Evolutionary conservation across 164 flowering plant species (phyloP).

Genomic region (Umbellularia californica): DNA sequence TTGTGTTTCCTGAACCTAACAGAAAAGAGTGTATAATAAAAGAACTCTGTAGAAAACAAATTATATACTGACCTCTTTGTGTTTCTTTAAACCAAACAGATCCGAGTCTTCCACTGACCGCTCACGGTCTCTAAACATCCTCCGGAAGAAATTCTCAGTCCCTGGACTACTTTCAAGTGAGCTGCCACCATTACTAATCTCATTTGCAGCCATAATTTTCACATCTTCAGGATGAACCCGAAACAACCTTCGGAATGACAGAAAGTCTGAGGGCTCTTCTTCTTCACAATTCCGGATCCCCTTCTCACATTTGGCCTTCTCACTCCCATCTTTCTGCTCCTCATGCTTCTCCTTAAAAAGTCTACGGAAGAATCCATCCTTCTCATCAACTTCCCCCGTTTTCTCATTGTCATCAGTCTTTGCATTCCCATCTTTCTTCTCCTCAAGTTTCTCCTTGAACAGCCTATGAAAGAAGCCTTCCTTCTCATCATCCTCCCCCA

Average conservation of each 20-base stretch:
- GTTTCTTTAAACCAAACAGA: conserved; percentile 70
- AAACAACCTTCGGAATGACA: conserved; percentile 72
- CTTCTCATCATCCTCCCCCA: conserved; percentile 74
- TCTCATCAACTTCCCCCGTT: conserved; percentile 46
- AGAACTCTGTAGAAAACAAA: neutral
- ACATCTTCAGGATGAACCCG: conserved; percentile 90
- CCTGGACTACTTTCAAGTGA: conserved; percentile 86
- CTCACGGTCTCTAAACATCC: conserved; percentile 88
- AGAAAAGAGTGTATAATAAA: neutral
- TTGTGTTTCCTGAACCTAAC: neutral
- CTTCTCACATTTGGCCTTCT: neutral
- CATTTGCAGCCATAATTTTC: conserved; percentile 37
- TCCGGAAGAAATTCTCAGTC: conserved; percentile 86
- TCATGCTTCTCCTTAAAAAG: conserved; percentile 13
- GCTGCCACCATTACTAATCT: conserved; percentile 37
- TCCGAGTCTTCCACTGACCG: conserved; percentile 93
- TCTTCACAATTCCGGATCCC: neutral
- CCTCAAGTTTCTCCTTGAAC: conserved; percentile 78
- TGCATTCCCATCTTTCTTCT: conserved; percentile 60
- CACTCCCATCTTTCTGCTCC: conserved; percentile 5
- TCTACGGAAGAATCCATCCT: conserved; percentile 59
- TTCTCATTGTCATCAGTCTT: conserved; percentile 44
- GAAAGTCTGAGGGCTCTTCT: conserved; percentile 66
- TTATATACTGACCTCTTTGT: conserved; percentile 57
- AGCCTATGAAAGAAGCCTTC: conserved; percentile 84